Base-by-base conservation (phyloP, 2,329 filamentous ascomycete species). In the Fusarium sp. region DNA sequence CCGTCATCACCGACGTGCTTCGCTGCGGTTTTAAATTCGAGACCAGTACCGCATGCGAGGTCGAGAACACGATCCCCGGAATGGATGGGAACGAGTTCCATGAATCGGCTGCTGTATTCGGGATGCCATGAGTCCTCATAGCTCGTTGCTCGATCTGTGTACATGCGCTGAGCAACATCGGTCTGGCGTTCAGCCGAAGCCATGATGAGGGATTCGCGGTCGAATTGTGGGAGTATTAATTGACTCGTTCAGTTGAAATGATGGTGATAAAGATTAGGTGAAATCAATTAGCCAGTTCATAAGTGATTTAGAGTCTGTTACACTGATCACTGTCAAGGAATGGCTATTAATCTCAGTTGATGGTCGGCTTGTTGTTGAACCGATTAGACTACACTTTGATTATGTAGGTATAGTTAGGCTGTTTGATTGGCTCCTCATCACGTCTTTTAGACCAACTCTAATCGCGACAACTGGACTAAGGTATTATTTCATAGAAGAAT, bases 111-210 rank as follows among this genome's bases (percentile, higher is more conserved):
- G n/a, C 74, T 76, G 52, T 76, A 80, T 6, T 66, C 70, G 0
- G 76, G 75, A 57, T 80, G 77, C 75, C 78, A 79, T 7, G 77
- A 79, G 35, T 77, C 64, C 43, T 80, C 75, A 47, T 80, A 79
- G 12, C 69, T 67, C 21, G 61, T 24, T 26, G 77, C 77, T n/a
- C 78, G 77, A 6, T 65, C 55, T 18, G 68, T 68, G 53, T 80
- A 79, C 73, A 78, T 78, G 50, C 74, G 75, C 64, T 74, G 66
- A 7, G 77, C 73, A 6, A 44, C 33, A 21, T 65, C 39, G 18
- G 26, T 26, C 16, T 70, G 69, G 29, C 43, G 70, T 37, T 64
- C 58, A 11, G 13, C 18, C n/a, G 33, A 13, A 46, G 49, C 12
- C 61, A 69, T 69, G 12, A 26, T 29, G n/a, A 43, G 15, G n/a